phyloP scores from a whole-genome alignment of 1,284 basidiomycete species.

The Omphalotus olearius region DNA sequence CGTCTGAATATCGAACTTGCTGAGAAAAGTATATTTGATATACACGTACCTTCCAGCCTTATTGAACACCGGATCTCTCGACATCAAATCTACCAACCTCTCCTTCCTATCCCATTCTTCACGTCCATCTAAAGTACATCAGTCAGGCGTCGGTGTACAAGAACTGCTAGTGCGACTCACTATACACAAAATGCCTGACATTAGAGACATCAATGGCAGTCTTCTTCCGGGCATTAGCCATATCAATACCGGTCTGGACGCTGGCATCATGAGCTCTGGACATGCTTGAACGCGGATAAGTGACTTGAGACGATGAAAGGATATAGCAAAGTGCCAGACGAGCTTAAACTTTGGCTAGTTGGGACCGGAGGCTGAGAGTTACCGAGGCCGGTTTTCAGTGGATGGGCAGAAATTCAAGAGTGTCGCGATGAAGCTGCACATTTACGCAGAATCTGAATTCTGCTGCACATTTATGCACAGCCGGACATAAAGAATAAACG shows the following conservation, averaged over 20 bases:
- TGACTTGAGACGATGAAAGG: too few relatives aligned
- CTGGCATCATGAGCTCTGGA: conserved; percentile 28
- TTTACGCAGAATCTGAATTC: too few relatives aligned
- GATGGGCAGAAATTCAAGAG: too few relatives aligned
- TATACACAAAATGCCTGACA: conserved; percentile 44
- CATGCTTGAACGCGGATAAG: neutral
- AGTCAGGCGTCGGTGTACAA: neutral
- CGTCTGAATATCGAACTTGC: neutral
- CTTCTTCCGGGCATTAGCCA: conserved; percentile 38
- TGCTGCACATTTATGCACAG: too few relatives aligned
- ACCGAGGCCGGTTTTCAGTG: too few relatives aligned
- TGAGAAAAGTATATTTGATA: neutral
- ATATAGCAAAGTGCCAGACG: too few relatives aligned
- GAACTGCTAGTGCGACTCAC: conserved; percentile 28
- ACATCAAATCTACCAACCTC: conserved; percentile 45
- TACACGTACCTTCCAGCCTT: conserved; percentile 50
- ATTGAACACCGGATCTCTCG: conserved; percentile 59
- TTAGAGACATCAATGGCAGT: conserved; percentile 37
- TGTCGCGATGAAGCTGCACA: too few relatives aligned
- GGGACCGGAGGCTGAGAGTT: too few relatives aligned
- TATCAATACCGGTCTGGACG: conserved; percentile 46
- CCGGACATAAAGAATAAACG: too few relatives aligned
- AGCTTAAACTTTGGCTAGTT: too few relatives aligned
- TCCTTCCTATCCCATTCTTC: conserved; percentile 45
- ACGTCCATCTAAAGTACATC: conserved; percentile 35